Conservation (phyloP, 345 rosid species). For the Microthlaspi erraticum region DNA sequence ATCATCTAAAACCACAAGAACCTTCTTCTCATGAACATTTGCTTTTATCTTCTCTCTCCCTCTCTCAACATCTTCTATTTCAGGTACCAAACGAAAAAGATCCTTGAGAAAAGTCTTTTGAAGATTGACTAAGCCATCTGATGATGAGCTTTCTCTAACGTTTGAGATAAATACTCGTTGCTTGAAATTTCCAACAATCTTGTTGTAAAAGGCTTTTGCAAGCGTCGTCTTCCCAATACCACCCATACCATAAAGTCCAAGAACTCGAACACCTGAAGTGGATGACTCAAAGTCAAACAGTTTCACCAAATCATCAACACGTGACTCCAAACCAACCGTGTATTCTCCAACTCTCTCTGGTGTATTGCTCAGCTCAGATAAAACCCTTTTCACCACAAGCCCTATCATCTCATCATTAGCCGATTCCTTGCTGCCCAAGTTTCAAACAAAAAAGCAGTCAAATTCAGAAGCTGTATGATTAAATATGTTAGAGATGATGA, state of each 20-base stretch:
- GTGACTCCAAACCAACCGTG: constrained; percentile 38
- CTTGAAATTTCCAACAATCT: constrained; percentile 21
- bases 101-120: constrained; percentile 47
- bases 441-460: no score
- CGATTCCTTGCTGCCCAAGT: no score
- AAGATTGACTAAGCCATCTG: constrained; percentile 46
- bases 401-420: not conserved
- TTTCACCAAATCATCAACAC: not conserved
- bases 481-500: no score
- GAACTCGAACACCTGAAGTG: not conserved
- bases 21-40: constrained; percentile 32
- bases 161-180: constrained; percentile 36
- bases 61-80: constrained; percentile 14
- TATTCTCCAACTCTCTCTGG: not conserved
- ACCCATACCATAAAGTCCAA: constrained; percentile 48
- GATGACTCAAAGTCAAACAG: not conserved
- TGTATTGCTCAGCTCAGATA: not conserved
- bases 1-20: constrained; percentile 63
- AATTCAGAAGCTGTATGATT: not conserved
- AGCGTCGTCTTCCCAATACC: constrained; percentile 51
- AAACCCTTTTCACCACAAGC: not conserved
- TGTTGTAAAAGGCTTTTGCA: constrained; percentile 28
- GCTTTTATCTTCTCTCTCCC: constrained; percentile 40
- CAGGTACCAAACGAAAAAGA: constrained; percentile 18
- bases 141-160: constrained; percentile 44